Evolutionary conservation across 257 asterid genomes (phyloP), one percentile per base, ranked within the genome.

Genomic region (Voacanga thouarsii): DNA sequence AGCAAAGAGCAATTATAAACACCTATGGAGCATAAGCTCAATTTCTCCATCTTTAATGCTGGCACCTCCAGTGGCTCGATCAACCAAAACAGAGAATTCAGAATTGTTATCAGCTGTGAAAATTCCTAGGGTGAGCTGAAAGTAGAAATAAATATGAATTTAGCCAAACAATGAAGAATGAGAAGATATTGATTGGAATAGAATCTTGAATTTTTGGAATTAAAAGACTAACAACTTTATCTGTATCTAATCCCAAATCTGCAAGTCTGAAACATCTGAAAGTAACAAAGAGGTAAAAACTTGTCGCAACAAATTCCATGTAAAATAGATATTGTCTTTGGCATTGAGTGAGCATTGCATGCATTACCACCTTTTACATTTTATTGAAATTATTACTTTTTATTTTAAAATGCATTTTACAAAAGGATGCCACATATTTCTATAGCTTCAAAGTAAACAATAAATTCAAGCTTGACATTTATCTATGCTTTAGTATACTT

Each of bases 11-110:
- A 57, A 16, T n/a, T 55, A 83, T 21, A 45, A 50, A 51, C 66
- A 89, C 98, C 98, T 94, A 63, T 94, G 98, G 64, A 94, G 85
- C 98, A 94, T 94, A 79, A 94, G 81, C 82, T 94, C 98, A 56
- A 94, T 84, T 81, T 92, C 87, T 78, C 98, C 98, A 89, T 94
- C 97, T 6, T 77, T 78, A 77, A 89, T 88, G 87, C 98, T 94
- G 87, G 94, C 86, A 72, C 97, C 98, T 80, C 97, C 98, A 24
- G 84, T 78, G 57, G 98, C 95, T 72, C 96, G 92, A 81, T 94
- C 98, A 75, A 94, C 98, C 77, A 94, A 78, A 74, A 94, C 90
- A 30, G 96, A 90, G 74, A 94, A 83, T 80, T 94, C 98, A 9
- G 90, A 82, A 78, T 77, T 82, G 78, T 89, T 86, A 83, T 92